phyloP scores from a whole-genome alignment of 345 rosid species.

The Eucalyptus tenuipes region DNA sequence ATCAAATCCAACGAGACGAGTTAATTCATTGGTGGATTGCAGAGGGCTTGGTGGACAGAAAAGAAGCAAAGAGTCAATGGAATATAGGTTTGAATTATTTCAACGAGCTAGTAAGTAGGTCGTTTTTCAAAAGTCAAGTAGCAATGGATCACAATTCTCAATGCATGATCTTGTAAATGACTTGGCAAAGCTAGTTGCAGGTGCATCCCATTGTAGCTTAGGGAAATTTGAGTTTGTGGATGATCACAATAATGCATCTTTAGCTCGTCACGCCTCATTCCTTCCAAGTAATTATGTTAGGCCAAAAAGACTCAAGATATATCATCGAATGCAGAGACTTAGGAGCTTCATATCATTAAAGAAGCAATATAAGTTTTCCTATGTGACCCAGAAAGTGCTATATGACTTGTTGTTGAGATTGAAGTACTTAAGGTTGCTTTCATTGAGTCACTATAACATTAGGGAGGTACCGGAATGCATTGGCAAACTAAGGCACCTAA shows the following conservation, averaged over 20 bases:
- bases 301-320: no score
- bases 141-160: rapidly evolving
- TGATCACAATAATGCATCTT: neutral
- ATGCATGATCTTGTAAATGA: neutral
- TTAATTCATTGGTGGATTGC: neutral
- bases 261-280: neutral
- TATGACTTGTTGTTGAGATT: rapidly evolving
- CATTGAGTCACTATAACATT: rapidly evolving
- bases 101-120: neutral
- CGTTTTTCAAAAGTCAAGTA: neutral
- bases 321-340: neutral
- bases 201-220: rapidly evolving
- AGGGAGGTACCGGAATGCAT: rapidly evolving
- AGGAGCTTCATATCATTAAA: neutral
- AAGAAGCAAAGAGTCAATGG: neutral
- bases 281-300: no score
- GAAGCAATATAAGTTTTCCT: no score
- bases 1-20: neutral
- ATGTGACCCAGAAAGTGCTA: neutral
- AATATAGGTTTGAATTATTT: neutral
- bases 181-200: neutral
- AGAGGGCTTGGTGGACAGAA: rapidly evolving
- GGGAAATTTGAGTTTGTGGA: neutral
- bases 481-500: neutral
- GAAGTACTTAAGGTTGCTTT: neutral